phyloP scores from a whole-genome alignment of 176 grass and related monocot genomes.

The Melocanna baccifera region DNA sequence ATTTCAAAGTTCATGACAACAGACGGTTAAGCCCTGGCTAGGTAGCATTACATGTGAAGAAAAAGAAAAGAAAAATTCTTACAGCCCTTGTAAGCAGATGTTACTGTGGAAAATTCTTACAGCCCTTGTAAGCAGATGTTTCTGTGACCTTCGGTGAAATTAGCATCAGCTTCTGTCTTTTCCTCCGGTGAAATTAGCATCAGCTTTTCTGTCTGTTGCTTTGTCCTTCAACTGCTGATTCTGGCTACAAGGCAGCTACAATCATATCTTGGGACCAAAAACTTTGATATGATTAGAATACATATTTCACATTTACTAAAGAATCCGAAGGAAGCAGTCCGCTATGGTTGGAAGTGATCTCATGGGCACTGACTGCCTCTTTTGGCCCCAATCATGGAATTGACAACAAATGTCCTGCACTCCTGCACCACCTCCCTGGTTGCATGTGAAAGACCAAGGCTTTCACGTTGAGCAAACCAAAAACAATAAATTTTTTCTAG shows the following conservation, averaged over 20 bases:
- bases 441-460: constrained; percentile 31
- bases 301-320: constrained; percentile 62
- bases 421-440: constrained; percentile 18
- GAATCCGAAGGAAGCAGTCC: constrained; percentile 38
- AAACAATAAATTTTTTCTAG: constrained; percentile 28
- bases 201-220: constrained; percentile 27
- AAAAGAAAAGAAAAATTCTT: neutral
- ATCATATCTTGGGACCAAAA: constrained; percentile 41
- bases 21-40: constrained; percentile 35
- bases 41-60: constrained; percentile 27
- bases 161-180: constrained; percentile 25
- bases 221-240: constrained; percentile 36
- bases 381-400: constrained; percentile 30
- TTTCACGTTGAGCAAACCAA: constrained; percentile 32
- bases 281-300: constrained; percentile 39
- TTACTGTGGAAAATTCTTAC: constrained; percentile 3
- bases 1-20: neutral
- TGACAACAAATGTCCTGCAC: constrained; percentile 15
- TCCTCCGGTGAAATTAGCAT: constrained; percentile 33
- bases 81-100: constrained; percentile 15
- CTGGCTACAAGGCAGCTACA: constrained; percentile 48
- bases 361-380: constrained; percentile 20
- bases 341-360: neutral
- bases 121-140: neutral
- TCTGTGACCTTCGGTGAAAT: constrained; percentile 23